Base-by-base conservation (phyloP, 345 rosid species). In the Erodium maritimum region DNA sequence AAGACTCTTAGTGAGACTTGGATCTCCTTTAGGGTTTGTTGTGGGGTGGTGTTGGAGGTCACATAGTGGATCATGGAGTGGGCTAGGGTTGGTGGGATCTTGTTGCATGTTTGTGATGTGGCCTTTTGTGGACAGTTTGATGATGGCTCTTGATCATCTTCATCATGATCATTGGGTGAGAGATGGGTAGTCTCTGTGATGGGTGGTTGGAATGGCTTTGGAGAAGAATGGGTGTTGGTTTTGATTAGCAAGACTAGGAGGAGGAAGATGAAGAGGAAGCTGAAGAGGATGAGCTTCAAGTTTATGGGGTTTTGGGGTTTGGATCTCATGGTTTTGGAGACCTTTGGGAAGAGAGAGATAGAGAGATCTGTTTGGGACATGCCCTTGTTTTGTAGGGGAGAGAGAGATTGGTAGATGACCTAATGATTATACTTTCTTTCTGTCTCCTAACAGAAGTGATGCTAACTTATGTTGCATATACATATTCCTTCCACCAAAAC, bases 21-120 rank as follows among this genome's bases (percentile, higher is more conserved):
- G 72, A 91, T 81, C 64, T 91, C 96, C 4, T 79, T 71, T 19
- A 76, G 63, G 29, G 98, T 84, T 73, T 91, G 98, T 20, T 91
- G 98, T 2, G 98, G 98, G 24, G 93, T 91, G 75, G 84, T 61
- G 67, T 82, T 86, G 18, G 88, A 72, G 22, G 96, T 75, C 6
- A 75, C 79, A 59, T 91, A 91, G 71, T 91, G 95, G 71, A 88
- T 64, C 0, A 91, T 70, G 34, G 90, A 83, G 5, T 80, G 76
- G 24, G 95, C 86, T 1, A 91, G 65, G 1, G 85, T 67, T 20
- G 86, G 83, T 13, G 90, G 87, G 58, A 78, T 74, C 69, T 86
- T 91, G 48, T 61, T 57, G 74, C 95, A 86, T 0, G 66, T 23
- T 74, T 52, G 1, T 42, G 25, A 0, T 68, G 64, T 19, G 54